Conservation (phyloP, 306 rosid genomes). For the Ceratonia siliqua region DNA sequence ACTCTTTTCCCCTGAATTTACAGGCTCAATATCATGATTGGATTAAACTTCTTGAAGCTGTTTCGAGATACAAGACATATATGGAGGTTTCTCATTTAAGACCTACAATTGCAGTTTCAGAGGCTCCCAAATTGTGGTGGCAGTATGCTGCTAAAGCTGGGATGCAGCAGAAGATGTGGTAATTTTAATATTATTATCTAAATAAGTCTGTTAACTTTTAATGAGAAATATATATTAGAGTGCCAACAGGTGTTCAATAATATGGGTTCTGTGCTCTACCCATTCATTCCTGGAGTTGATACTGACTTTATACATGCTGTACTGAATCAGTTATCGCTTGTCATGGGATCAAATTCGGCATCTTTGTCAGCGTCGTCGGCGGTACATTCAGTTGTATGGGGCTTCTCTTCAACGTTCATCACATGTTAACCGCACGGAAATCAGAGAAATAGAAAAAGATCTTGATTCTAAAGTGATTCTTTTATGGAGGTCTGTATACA, state of each 20-base stretch:
- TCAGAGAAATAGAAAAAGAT: conserved; percentile 91
- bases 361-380: conserved; percentile 95
- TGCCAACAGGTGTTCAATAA: background rate
- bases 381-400: conserved; percentile 77
- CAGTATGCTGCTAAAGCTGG: conserved; percentile 81
- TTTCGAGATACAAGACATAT: conserved; percentile 79
- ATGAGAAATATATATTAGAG: background rate
- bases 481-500: conserved; percentile 82
- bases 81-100: conserved; percentile 86
- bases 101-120: conserved; percentile 71
- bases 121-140: conserved; percentile 79
- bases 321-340: conserved; percentile 74
- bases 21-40: conserved; percentile 92
- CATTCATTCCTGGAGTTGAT: conserved; percentile 21
- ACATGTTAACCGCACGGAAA: conserved; percentile 46
- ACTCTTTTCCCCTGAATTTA: conserved; percentile 22
- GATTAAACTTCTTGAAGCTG: conserved; percentile 88
- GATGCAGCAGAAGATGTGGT: conserved; percentile 93
- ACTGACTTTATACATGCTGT: conserved; percentile 39
- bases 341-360: conserved; percentile 87
- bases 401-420: conserved; percentile 69
- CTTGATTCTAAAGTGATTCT: conserved; percentile 93
- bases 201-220: conserved; percentile 14
- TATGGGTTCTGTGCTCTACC: conserved; percentile 13
- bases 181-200: conserved; percentile 35